These are phyloP conservation scores for Beauveria asiatica DNA, from an alignment of 2,329 filamentous ascomycete species.

Conservation along the genomic window DNA sequence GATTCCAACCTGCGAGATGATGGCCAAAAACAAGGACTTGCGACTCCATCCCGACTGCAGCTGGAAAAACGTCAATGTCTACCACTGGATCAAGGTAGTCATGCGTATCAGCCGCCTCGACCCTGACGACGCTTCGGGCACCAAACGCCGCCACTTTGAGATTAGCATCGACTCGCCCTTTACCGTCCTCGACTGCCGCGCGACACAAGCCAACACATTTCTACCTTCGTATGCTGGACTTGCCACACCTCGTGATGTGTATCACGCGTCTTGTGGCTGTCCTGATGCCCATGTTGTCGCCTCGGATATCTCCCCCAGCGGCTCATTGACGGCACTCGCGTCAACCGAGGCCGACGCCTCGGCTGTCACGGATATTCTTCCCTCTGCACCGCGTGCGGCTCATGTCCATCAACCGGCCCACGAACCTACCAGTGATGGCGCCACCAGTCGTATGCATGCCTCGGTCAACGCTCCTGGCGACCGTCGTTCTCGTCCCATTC, in stretches of 20 bases:
- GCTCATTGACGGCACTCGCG: constrained; percentile 43
- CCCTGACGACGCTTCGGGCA: constrained; percentile 59
- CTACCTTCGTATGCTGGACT: constrained; percentile 65
- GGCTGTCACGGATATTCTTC: constrained; percentile 27
- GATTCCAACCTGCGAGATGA: constrained; percentile 78
- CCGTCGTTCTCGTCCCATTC: constrained; percentile 59
- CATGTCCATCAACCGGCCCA: constrained; percentile 34
- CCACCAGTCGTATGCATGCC: constrained; percentile 12
- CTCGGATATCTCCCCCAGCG: constrained; percentile 61
- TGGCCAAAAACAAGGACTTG: constrained; percentile 60
- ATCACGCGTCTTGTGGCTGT: constrained; percentile 44
- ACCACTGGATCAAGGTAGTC: constrained; percentile 96
- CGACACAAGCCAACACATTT: constrained; percentile 82
- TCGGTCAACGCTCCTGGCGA: constrained; percentile 14
- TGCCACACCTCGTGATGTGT: constrained; percentile 39
- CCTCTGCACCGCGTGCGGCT: constrained; percentile 46
- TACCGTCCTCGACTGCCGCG: constrained; percentile 84
- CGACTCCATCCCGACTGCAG: constrained; percentile 83
- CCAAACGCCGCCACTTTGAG: constrained; percentile 81
- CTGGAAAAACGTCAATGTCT: constrained; percentile 88
- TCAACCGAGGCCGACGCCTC: constrained; percentile 24
- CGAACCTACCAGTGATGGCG: constrained; percentile 21
- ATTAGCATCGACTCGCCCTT: constrained; percentile 96
- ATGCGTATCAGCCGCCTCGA: constrained; percentile 85
- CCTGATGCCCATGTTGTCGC: constrained; percentile 40